phyloP scores from a whole-genome alignment of 2,329 filamentous ascomycete species.

The Alternaria alternata region DNA sequence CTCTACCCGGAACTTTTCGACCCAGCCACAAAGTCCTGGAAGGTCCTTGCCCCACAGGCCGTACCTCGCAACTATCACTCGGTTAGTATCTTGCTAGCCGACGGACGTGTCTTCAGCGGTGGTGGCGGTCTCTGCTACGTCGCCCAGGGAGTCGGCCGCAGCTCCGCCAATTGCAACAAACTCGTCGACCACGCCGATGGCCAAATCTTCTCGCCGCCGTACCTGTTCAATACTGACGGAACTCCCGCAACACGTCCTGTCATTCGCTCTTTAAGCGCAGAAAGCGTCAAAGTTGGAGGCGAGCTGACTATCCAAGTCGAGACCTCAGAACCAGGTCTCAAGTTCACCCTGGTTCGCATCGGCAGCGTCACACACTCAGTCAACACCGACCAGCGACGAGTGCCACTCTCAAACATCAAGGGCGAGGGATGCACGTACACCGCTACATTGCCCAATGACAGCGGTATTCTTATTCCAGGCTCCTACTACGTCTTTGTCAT shows the following conservation, averaged over 20 bases:
- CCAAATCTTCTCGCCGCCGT: constrained; percentile 40
- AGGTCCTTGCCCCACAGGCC: constrained; percentile 29
- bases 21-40: constrained; percentile 35
- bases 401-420: constrained; percentile 26
- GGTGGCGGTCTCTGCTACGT: constrained; percentile 39
- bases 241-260: constrained; percentile 26
- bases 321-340: constrained; percentile 12
- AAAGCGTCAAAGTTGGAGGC: constrained; percentile 30
- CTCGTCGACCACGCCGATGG: constrained; percentile 39
- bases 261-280: constrained; percentile 23
- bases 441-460: constrained; percentile 31
- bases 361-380: constrained; percentile 41
- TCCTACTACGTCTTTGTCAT: constrained; percentile 37
- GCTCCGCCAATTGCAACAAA: constrained; percentile 37
- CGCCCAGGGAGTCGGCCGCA: constrained; percentile 21
- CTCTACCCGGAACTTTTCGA: constrained; percentile 38
- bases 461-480: constrained; percentile 34
- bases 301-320: constrained; percentile 22
- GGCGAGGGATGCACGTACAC: constrained; percentile 17
- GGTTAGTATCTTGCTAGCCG: constrained; percentile 33
- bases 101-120: constrained; percentile 36
- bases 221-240: constrained; percentile 37
- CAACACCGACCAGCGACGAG: constrained; percentile 39
- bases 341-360: constrained; percentile 32
- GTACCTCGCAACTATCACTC: constrained; percentile 40